These are phyloP conservation scores for Ustilago hordei DNA, from an alignment of 1,284 basidiomycete genomes.

Conservation along the genomic window DNA sequence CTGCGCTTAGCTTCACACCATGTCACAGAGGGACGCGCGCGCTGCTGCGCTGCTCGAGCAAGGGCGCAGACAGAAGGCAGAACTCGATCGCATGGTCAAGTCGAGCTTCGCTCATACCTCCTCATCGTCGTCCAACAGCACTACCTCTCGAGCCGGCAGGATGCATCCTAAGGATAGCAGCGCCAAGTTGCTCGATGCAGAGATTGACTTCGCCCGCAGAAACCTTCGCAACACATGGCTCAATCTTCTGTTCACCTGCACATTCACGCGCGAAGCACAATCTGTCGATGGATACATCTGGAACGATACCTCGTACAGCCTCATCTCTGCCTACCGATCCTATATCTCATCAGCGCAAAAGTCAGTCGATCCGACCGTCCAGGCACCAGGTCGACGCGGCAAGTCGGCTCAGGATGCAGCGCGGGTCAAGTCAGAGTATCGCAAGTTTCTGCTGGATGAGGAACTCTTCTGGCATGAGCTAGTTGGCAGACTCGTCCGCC, in stretches of 20 bases:
- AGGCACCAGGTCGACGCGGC: conserved; percentile 29
- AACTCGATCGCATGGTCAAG: conserved; percentile 50
- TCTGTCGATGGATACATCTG: conserved; percentile 58
- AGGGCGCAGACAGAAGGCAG: conserved; percentile 47
- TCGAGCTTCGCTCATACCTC: conserved; percentile 36
- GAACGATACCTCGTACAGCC: conserved; percentile 64
- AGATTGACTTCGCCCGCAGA: conserved; percentile 58
- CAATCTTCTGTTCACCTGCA: conserved; percentile 61
- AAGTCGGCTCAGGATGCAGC: conserved; percentile 44
- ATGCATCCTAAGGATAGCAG: conserved; percentile 34
- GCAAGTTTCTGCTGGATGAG: conserved; percentile 60
- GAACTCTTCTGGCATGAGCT: conserved; percentile 63
- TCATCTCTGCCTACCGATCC: conserved; percentile 56
- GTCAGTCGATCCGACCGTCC: conserved; percentile 24
- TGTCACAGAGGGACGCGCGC: conserved; percentile 41
- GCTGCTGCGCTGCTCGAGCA: conserved; percentile 49
- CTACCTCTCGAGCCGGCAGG: conserved; percentile 31
- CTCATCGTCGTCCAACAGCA: conserved; percentile 17
- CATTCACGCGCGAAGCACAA: conserved; percentile 59
- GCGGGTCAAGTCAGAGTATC: conserved; percentile 48
- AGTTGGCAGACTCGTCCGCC: conserved; percentile 53
- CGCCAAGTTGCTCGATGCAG: conserved; percentile 43
- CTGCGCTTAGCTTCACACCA: background rate
- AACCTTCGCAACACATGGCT: conserved; percentile 64
- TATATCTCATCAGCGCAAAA: conserved; percentile 57